Percentiles rank a stretch among this genome's conserved stretches.
Evolutionary conservation across 805 yeast species (phyloP).

Genomic region (Barnettozyma populi): DNA sequence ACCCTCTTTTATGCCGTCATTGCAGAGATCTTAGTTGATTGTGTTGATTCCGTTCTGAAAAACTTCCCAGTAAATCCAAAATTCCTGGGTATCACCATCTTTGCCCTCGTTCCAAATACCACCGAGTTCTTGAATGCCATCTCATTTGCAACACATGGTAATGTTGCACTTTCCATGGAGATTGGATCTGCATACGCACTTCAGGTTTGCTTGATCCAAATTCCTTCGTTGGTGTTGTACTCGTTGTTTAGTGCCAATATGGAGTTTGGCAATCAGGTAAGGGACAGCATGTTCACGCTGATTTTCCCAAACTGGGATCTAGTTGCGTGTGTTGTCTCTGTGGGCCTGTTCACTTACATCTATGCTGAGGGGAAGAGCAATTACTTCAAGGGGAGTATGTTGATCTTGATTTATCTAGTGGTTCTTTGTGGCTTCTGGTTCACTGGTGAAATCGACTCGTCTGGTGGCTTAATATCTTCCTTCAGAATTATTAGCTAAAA

Average conservation of each 20-base stretch:
- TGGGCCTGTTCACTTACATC: constrained; percentile 83
- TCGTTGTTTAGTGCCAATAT: constrained; percentile 48
- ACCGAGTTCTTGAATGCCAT: constrained; percentile 96
- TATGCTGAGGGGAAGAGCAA: constrained; percentile 97
- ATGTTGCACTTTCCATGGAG: constrained; percentile 94
- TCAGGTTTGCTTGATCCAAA: constrained; percentile 90
- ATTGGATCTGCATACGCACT: constrained; percentile 96
- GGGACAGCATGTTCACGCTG: constrained; percentile 59
- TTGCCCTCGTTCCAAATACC: constrained; percentile 94
- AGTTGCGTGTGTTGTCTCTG: constrained; percentile 76
- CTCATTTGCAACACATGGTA: constrained; percentile 93
- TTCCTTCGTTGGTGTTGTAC: constrained; percentile 82
- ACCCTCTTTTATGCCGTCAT: constrained; percentile 86
- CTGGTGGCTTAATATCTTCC: constrained; percentile 7
- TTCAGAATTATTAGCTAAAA: neutral
- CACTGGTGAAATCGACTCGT: constrained; percentile 28
- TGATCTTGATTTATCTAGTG: constrained; percentile 72
- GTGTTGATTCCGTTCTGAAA: constrained; percentile 82
- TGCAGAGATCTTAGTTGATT: constrained; percentile 90
- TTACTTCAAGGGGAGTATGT: constrained; percentile 90
- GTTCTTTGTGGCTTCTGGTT: constrained; percentile 79
- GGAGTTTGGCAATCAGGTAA: constrained; percentile 27
- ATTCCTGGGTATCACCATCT: constrained; percentile 86
- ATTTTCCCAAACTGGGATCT: constrained; percentile 96
- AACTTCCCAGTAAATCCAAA: constrained; percentile 84